These are phyloP conservation scores for Begonia fuchsioides DNA, from an alignment of 306 rosid species.

Conservation along the genomic window DNA sequence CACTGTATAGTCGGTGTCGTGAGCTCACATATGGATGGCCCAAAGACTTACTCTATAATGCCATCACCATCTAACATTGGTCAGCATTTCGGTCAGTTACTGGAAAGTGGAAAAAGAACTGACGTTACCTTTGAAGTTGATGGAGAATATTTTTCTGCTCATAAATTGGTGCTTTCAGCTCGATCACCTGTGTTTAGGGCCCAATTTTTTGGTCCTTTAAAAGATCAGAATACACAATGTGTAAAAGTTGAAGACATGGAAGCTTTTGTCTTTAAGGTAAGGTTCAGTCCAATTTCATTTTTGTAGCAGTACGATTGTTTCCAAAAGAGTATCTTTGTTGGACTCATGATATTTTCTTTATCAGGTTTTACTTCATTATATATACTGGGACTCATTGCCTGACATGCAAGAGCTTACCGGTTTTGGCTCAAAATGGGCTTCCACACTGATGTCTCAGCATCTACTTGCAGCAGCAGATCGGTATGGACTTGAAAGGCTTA, in stretches of 20 bases:
- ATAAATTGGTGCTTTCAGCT: conserved; percentile 68
- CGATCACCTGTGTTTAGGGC: conserved; percentile 89
- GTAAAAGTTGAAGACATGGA: conserved; percentile 71
- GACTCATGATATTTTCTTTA: conserved; percentile 6
- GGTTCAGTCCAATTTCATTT: conserved; percentile 20
- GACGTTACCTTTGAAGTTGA: conserved; percentile 66
- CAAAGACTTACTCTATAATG: conserved; percentile 51
- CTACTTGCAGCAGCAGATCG: conserved; percentile 82
- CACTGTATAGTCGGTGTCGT: conserved; percentile 73
- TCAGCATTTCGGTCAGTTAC: conserved; percentile 50
- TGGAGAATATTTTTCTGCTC: conserved; percentile 53
- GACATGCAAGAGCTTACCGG: conserved; percentile 64
- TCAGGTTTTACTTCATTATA: conserved; percentile 70
- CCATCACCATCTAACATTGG: conserved; percentile 49
- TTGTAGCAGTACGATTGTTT: neutral
- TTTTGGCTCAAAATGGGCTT: conserved; percentile 45
- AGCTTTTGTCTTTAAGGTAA: conserved; percentile 81
- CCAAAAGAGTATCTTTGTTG: neutral
- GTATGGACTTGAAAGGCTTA: conserved; percentile 66
- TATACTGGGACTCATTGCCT: conserved; percentile 71
- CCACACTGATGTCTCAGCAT: conserved; percentile 74
- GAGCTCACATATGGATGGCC: conserved; percentile 57
- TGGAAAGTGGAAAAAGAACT: conserved; percentile 54
- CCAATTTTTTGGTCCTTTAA: conserved; percentile 86
- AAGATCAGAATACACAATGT: conserved; percentile 49